Percentiles rank a stretch among this genome's conserved stretches.
phyloP scores from a whole-genome alignment of 495 filamentous ascomycete species.

The Penicillium bialowiezense region DNA sequence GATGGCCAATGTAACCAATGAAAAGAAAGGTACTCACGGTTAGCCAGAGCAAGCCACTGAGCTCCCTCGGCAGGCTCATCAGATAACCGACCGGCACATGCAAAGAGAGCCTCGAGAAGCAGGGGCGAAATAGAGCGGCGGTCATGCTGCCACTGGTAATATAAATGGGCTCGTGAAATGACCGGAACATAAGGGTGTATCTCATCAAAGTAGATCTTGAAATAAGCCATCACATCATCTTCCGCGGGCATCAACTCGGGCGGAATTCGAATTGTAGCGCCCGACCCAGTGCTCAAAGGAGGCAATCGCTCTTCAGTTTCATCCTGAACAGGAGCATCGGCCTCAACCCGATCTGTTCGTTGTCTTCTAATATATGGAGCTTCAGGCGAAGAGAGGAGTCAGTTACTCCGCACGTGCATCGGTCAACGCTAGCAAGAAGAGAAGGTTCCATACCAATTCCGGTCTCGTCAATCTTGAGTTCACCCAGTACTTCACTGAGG shows the following conservation, averaged over 20 bases:
- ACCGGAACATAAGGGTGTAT: slow-evolving; percentile 98
- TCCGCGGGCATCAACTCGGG: slow-evolving; percentile 92
- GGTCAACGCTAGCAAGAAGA: slow-evolving; percentile 9
- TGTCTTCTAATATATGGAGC: slow-evolving; percentile 86
- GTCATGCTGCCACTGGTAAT: slow-evolving; percentile 88
- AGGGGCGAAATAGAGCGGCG: slow-evolving; percentile 86
- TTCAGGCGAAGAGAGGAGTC: slow-evolving; percentile 31
- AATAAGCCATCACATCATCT: slow-evolving; percentile 76
- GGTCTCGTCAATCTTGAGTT: slow-evolving; percentile 81
- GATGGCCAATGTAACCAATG: not conserved
- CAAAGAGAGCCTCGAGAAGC: slow-evolving; percentile 92
- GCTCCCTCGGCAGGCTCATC: slow-evolving; percentile 81
- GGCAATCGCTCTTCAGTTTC: slow-evolving; percentile 72
- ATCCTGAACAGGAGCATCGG: slow-evolving; percentile 73
- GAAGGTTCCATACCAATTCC: slow-evolving; percentile 69
- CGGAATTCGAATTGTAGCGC: slow-evolving; percentile 80
- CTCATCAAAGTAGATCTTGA: slow-evolving; percentile 88
- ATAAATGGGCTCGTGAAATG: slow-evolving; percentile 77
- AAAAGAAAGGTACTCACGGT: slow-evolving; percentile 57
- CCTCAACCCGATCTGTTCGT: slow-evolving; percentile 56
- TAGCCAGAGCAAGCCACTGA: slow-evolving; percentile 92
- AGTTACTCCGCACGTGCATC: slow-evolving; percentile 1
- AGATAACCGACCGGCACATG: slow-evolving; percentile 79
- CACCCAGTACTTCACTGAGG: slow-evolving; percentile 77
- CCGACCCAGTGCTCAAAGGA: slow-evolving; percentile 61